Evolutionary conservation across 345 rosid species (phyloP).

Genomic region (Eutrema japonicum): DNA sequence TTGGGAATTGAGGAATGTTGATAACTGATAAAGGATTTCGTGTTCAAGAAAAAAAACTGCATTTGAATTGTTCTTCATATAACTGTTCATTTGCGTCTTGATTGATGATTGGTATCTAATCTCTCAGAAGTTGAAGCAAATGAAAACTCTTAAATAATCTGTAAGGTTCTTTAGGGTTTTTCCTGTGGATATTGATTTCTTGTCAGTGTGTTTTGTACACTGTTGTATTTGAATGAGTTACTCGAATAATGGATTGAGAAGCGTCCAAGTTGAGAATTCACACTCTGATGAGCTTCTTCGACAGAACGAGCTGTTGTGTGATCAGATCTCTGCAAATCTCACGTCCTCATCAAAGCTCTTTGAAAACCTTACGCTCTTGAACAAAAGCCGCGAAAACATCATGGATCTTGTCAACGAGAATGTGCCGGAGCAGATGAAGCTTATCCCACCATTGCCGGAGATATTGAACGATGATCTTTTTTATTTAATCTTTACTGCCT

Average conservation of each 20-base stretch:
- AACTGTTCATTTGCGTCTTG: constrained; percentile 9
- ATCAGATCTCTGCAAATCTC: constrained; percentile 61
- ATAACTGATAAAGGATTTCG: not conserved
- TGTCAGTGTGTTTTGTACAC: not conserved
- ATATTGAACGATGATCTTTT: constrained; percentile 59
- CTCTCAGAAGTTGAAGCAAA: not conserved
- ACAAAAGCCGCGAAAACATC: constrained; percentile 48
- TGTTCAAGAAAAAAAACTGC: not conserved
- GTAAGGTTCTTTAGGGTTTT: no score
- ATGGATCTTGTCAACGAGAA: constrained; percentile 47
- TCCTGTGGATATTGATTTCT: no score
- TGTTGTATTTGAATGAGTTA: constrained; percentile 1
- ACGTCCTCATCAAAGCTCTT: not conserved
- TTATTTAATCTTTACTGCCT: constrained; percentile 45
- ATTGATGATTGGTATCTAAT: constrained; percentile 10
- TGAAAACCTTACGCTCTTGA: constrained; percentile 52
- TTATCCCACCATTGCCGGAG: constrained; percentile 68
- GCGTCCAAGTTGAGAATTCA: constrained; percentile 51
- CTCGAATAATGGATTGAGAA: constrained; percentile 42
- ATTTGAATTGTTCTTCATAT: constrained; percentile 17
- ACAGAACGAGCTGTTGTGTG: constrained; percentile 56
- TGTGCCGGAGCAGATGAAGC: constrained; percentile 61
- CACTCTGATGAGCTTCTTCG: constrained; percentile 53
- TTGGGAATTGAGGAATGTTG: no score
- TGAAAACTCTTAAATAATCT: no score